Evolutionary conservation across 805 yeast species (phyloP).

Genomic region (Starmerella geochares): DNA sequence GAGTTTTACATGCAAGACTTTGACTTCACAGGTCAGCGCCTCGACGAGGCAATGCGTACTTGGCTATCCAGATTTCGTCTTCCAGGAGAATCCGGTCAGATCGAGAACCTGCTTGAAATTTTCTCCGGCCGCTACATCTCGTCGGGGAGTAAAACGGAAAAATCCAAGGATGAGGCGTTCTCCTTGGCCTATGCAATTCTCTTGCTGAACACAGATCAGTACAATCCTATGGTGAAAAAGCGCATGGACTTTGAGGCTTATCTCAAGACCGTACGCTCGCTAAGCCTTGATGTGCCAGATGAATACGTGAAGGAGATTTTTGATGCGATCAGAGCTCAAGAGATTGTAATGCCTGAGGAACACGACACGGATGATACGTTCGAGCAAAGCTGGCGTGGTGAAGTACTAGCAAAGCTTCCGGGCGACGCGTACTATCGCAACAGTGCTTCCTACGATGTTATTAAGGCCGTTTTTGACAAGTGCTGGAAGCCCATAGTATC

Average conservation of each 20-base stretch:
- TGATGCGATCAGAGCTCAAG: slow-evolving; percentile 67
- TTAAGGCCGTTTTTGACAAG: slow-evolving; percentile 56
- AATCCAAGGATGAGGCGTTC: slow-evolving; percentile 78
- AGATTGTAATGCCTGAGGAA: slow-evolving; percentile 96
- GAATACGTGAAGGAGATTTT: slow-evolving; percentile 81
- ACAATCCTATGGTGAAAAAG: slow-evolving; percentile 82
- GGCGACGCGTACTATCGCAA: slow-evolving; percentile 24
- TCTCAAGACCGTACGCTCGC: slow-evolving; percentile 67
- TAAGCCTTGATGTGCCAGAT: slow-evolving; percentile 68
- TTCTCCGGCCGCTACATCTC: slow-evolving; percentile 72
- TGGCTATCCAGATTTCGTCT: slow-evolving; percentile 73
- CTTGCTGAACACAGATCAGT: slow-evolving; percentile 86
- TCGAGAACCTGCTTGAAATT: slow-evolving; percentile 79
- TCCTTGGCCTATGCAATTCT: slow-evolving; percentile 84
- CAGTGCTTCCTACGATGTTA: slow-evolving; percentile 40
- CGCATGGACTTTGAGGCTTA: slow-evolving; percentile 86
- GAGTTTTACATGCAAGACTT: slow-evolving; percentile 56
- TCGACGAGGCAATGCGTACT: slow-evolving; percentile 85
- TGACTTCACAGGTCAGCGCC: slow-evolving; percentile 67
- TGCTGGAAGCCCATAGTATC: slow-evolving; percentile 56
- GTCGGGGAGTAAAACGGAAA: slow-evolving; percentile 36
- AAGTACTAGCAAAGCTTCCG: slow-evolving; percentile 25
- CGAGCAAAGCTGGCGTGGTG: slow-evolving; percentile 51
- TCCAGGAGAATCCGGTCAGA: slow-evolving; percentile 96
- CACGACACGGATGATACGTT: slow-evolving; percentile 89